A percentile compares a stretch with the other conserved stretches of the same genome.
Conservation (phyloP, 371 early-diverging fungal genomes). For the Rhizopus delemar region DNA sequence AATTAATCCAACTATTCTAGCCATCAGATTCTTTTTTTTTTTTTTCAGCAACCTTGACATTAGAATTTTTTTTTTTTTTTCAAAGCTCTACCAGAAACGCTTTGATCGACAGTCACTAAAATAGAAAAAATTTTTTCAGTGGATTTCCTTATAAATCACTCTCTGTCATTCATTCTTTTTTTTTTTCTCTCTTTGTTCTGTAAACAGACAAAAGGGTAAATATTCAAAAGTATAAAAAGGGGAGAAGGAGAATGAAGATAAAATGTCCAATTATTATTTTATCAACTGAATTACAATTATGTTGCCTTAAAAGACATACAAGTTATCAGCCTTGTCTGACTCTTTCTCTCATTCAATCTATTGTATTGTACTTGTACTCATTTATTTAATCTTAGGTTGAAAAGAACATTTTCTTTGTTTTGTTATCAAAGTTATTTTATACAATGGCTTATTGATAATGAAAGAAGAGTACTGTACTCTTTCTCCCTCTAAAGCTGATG, state of each 20-base stretch:
- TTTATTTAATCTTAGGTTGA: background rate
- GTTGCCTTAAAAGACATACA: constrained; percentile 35
- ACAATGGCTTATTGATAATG: background rate
- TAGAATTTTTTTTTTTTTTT: too few relatives aligned
- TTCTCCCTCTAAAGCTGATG: background rate
- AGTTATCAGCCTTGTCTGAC: constrained; percentile 39
- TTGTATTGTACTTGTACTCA: background rate
- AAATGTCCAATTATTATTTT: constrained; percentile 26
- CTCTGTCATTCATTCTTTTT: too few relatives aligned
- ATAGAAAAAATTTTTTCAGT: too few relatives aligned
- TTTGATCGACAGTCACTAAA: too few relatives aligned
- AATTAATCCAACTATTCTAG: too few relatives aligned
- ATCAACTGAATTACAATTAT: constrained; percentile 36
- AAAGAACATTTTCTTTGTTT: background rate
- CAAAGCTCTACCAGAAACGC: too few relatives aligned
- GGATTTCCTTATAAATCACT: too few relatives aligned
- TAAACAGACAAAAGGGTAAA: constrained; percentile 8
- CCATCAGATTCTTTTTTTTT: too few relatives aligned
- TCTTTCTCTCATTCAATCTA: constrained; percentile 2
- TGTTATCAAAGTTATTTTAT: background rate
- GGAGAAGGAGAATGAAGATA: constrained; percentile 23
- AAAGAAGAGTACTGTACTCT: background rate
- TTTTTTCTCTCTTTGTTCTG: background rate
- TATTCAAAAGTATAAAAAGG: background rate
- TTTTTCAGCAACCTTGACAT: too few relatives aligned